Evolutionary conservation across 2,329 filamentous ascomycete species (phyloP).

Genomic region (Botrytis cinerea): DNA sequence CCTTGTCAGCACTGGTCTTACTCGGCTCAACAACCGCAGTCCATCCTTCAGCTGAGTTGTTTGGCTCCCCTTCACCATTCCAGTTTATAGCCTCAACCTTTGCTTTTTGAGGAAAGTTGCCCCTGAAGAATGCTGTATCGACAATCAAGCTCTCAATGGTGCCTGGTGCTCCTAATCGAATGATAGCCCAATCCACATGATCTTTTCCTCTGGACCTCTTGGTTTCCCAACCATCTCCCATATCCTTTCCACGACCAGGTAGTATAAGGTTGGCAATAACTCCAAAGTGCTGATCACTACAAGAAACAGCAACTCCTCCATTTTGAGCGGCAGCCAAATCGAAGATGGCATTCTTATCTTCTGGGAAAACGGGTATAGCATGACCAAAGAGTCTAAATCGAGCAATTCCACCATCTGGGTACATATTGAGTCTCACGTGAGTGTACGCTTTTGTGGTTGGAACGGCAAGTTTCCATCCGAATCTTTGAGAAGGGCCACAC

Average conservation of each 20-base stretch:
- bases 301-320: conserved; percentile 72
- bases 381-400: conserved; percentile 76
- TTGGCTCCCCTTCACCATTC: conserved; percentile 56
- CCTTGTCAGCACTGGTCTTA: conserved; percentile 71
- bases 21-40: conserved; percentile 64
- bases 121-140: conserved; percentile 81
- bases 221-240: conserved; percentile 90
- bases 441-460: conserved; percentile 70
- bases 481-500: conserved; percentile 72
- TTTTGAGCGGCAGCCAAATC: conserved; percentile 79
- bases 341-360: conserved; percentile 63
- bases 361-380: conserved; percentile 74
- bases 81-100: conserved; percentile 64
- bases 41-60: conserved; percentile 62
- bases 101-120: conserved; percentile 80
- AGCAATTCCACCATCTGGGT: conserved; percentile 81
- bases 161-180: conserved; percentile 68
- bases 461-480: conserved; percentile 67
- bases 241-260: conserved; percentile 76
- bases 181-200: conserved; percentile 80
- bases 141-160: conserved; percentile 67
- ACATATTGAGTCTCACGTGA: conserved; percentile 81
- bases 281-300: conserved; percentile 83
- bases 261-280: conserved; percentile 79
- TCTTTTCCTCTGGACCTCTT: conserved; percentile 69